Evolutionary conservation across 2,329 filamentous ascomycete species (phyloP).

Genomic region (Exophiala xenobiotica): DNA sequence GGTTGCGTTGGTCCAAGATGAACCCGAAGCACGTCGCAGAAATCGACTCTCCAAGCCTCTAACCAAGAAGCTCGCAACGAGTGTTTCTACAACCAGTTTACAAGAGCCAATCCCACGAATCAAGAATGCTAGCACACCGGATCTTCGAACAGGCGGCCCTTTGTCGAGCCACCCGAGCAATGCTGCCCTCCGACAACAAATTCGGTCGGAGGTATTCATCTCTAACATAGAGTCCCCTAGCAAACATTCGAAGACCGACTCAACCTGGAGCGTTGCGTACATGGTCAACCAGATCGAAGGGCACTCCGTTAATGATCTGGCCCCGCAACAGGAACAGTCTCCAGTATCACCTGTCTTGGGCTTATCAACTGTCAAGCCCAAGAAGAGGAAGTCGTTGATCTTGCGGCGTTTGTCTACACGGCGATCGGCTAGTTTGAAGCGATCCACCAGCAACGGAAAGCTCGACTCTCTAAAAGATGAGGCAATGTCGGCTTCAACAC

Average conservation of each 20-base stretch:
- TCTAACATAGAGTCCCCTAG: slow-evolving; percentile 4
- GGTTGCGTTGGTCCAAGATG: slow-evolving; percentile 9
- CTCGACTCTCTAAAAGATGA: slow-evolving; percentile 6
- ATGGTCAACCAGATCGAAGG: slow-evolving; percentile 24
- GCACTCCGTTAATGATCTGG: slow-evolving; percentile 1
- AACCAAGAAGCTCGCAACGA: slow-evolving; percentile 22
- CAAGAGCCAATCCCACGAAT: slow-evolving; percentile 9
- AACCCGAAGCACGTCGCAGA: slow-evolving; percentile 24
- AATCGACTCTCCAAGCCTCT: slow-evolving; percentile 30
- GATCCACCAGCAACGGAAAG: slow-evolving; percentile 13
- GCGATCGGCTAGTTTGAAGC: slow-evolving; percentile 15
- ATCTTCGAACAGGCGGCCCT: slow-evolving; percentile 7
- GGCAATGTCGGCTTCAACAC: slow-evolving; percentile 2
- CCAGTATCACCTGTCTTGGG: slow-evolving; percentile 15
- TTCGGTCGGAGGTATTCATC: slow-evolving; percentile 11
- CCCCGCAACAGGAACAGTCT: slow-evolving; percentile 8
- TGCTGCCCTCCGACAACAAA: slow-evolving; percentile 11
- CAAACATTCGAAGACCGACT: slow-evolving; percentile 10
- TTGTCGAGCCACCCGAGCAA: slow-evolving; percentile 15
- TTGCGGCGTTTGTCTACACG: slow-evolving; percentile 17
- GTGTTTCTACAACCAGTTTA: slow-evolving; percentile 15
- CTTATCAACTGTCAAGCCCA: slow-evolving; percentile 21
- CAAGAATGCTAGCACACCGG: slow-evolving; percentile 16
- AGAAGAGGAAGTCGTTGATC: slow-evolving; percentile 18
- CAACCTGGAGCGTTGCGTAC: slow-evolving; percentile 21